Percentiles rank a stretch among this genome's conserved stretches.
Conservation (phyloP, 2,329 filamentous ascomycete species). For the Colletotrichum sp. region DNA sequence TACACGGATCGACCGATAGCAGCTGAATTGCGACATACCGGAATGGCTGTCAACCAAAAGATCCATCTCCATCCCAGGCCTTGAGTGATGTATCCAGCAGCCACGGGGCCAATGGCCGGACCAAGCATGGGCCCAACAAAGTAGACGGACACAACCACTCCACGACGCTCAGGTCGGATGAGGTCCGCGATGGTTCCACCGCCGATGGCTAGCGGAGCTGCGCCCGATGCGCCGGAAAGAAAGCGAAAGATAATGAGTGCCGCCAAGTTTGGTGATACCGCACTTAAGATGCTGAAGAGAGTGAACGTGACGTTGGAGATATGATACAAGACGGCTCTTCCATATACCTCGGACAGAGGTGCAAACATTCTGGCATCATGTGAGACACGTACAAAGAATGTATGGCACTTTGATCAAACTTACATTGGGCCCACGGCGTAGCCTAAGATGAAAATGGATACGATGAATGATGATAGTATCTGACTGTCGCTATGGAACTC, state of each 20-base stretch:
- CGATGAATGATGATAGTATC: slow-evolving; percentile 53
- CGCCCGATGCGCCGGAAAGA: background rate
- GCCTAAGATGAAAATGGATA: slow-evolving; percentile 69
- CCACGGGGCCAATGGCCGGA: slow-evolving; percentile 50
- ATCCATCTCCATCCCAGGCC: slow-evolving; percentile 53
- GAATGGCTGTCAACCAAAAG: slow-evolving; percentile 52
- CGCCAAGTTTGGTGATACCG: slow-evolving; percentile 19
- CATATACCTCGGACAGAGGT: slow-evolving; percentile 65
- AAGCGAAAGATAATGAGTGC: slow-evolving; percentile 59
- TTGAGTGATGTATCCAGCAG: slow-evolving; percentile 47
- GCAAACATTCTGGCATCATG: slow-evolving; percentile 48
- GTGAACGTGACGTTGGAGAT: slow-evolving; percentile 50
- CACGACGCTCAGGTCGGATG: slow-evolving; percentile 60
- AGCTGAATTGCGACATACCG: background rate
- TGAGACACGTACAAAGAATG: background rate
- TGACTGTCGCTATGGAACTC: slow-evolving; percentile 53
- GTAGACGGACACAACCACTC: slow-evolving; percentile 58
- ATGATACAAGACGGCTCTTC: slow-evolving; percentile 57
- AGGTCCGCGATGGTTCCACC: slow-evolving; percentile 73
- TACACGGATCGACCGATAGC: rapidly evolving
- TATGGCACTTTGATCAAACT: background rate
- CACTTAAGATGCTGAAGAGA: slow-evolving; percentile 33
- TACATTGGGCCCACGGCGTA: slow-evolving; percentile 61
- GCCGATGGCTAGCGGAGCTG: slow-evolving; percentile 43
- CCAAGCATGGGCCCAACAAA: slow-evolving; percentile 49